These are phyloP conservation scores for Hypoxylon intermedium DNA, from an alignment of 495 filamentous ascomycete species.

Conservation along the genomic window DNA sequence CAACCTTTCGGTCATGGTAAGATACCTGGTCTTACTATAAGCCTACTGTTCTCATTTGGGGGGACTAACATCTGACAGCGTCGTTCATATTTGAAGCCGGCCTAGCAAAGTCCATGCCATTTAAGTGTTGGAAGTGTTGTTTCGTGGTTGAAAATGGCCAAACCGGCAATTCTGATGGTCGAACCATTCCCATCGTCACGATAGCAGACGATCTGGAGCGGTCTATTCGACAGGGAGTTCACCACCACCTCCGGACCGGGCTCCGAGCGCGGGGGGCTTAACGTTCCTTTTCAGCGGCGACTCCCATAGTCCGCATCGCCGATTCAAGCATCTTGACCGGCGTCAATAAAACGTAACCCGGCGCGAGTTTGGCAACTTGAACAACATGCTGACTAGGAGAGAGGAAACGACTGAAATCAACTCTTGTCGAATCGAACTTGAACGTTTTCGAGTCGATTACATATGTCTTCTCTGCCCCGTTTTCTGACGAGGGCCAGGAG, in stretches of 20 bases:
- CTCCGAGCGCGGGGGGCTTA: constrained; percentile 27
- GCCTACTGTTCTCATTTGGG: not conserved
- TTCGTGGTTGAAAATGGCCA: not conserved
- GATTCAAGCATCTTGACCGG: constrained; percentile 1
- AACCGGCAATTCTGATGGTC: not conserved
- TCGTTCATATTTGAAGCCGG: not conserved
- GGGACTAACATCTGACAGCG: not conserved
- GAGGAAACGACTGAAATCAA: not conserved
- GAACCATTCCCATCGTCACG: not conserved
- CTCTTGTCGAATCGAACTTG: too few species aligned
- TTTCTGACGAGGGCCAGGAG: too few species aligned
- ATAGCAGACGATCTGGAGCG: constrained; percentile 1
- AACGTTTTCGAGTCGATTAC: not conserved
- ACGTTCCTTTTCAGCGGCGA: constrained; percentile 15
- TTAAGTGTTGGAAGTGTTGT: not conserved
- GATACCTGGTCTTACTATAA: not conserved
- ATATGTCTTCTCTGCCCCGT: too few species aligned
- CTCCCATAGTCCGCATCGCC: constrained; percentile 12
- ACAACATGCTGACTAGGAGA: not conserved
- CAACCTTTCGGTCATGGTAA: not conserved
- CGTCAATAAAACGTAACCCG: not conserved
- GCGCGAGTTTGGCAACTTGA: not conserved
- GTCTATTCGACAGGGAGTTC: constrained; percentile 13
- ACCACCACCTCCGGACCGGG: constrained; percentile 18
- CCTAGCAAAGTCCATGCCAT: not conserved